These are phyloP conservation scores for Starmerella asiatica DNA, from an alignment of 805 yeast species.

Conservation along the genomic window DNA sequence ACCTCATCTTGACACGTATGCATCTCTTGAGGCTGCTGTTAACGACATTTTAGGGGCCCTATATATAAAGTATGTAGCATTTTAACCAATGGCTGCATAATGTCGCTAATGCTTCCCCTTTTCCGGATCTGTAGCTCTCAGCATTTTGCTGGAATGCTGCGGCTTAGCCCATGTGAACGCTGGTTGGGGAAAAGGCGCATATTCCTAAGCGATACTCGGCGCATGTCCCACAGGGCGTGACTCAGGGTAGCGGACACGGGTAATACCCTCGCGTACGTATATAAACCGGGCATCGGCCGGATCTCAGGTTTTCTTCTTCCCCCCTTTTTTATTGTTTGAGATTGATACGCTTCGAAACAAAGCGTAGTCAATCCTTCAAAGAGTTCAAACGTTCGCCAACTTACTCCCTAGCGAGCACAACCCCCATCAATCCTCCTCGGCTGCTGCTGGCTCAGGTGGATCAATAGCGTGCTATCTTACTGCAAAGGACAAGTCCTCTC, in stretches of 20 bases:
- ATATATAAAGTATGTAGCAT: no score
- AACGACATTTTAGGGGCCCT: no score
- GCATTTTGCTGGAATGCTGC: no score
- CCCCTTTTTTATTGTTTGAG: constrained; percentile 1
- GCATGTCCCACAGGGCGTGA: no score
- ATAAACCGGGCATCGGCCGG: not conserved
- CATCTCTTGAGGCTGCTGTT: no score
- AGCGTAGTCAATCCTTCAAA: constrained; percentile 8
- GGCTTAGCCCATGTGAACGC: no score
- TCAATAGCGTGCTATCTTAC: constrained; percentile 16
- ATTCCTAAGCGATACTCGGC: not conserved
- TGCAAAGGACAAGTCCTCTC: constrained; percentile 33
- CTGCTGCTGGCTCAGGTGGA: constrained; percentile 33
- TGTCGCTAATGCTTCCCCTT: no score
- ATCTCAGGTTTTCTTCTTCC: not conserved
- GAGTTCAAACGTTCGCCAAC: constrained; percentile 30
- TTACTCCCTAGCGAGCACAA: constrained; percentile 32
- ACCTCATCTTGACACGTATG: no score
- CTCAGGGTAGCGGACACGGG: no score
- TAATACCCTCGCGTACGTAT: not conserved
- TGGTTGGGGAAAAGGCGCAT: not conserved
- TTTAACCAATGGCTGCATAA: no score
- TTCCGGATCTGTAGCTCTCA: no score
- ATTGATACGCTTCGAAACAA: not conserved
- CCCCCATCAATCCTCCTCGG: constrained; percentile 32